These are phyloP conservation scores for Tulasnella sp. DNA, from an alignment of 768 basidiomycete species.

Conservation along the genomic window DNA sequence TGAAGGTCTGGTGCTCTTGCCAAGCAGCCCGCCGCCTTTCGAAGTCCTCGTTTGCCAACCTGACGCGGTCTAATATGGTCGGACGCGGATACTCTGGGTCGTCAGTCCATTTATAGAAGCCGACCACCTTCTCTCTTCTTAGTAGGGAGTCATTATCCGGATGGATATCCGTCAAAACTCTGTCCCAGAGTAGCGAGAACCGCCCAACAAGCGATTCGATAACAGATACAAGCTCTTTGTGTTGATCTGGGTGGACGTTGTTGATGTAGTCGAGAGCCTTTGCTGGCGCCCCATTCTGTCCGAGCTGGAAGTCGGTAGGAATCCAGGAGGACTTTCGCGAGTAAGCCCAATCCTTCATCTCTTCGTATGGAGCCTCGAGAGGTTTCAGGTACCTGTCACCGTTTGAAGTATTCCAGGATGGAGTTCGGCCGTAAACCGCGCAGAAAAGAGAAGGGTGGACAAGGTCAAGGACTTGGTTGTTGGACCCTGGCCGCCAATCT, in stretches of 20 bases:
- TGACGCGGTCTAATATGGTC: not conserved
- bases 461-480: not conserved
- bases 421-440: not conserved
- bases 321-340: slow-evolving; percentile 25
- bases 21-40: not conserved
- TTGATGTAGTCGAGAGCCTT: slow-evolving; percentile 7
- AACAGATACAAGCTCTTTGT: slow-evolving; percentile 9
- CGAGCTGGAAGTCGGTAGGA: slow-evolving; percentile 31
- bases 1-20: not conserved
- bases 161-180: slow-evolving; percentile 15
- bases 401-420: slow-evolving; percentile 34
- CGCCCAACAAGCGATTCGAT: not conserved
- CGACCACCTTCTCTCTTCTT: too few relatives aligned
- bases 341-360: not conserved
- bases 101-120: not conserved
- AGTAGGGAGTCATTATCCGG: too few relatives aligned
- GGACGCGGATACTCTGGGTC: not conserved
- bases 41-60: not conserved
- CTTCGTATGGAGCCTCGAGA: not conserved
- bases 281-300: not conserved
- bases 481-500: not conserved
- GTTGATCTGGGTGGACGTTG: not conserved
- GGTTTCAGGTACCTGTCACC: not conserved
- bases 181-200: slow-evolving; percentile 5
- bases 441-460: too few relatives aligned